Conservation (phyloP, 768 basidiomycete genomes). For the Wakefieldia striispora region DNA sequence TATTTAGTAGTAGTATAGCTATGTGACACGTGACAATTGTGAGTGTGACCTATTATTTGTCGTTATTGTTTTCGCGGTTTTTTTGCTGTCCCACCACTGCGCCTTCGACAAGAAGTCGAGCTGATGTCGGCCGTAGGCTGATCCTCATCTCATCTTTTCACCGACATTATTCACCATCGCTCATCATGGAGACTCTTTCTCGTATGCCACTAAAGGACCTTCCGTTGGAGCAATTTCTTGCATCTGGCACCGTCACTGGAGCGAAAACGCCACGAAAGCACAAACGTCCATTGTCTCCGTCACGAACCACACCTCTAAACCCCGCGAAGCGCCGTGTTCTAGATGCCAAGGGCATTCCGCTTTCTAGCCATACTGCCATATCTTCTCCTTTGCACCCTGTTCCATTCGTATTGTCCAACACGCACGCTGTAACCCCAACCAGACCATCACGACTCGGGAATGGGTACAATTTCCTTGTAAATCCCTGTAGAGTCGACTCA, state of each 20-base stretch:
- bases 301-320: conserved; percentile 45
- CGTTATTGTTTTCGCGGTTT: conserved; percentile 24
- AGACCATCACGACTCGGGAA: conserved; percentile 33
- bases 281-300: conserved; percentile 67
- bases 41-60: conserved; percentile 19
- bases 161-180: background rate
- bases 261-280: conserved; percentile 32
- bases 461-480: conserved; percentile 26
- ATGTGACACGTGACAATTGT: conserved; percentile 10
- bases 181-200: conserved; percentile 25
- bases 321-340: conserved; percentile 71
- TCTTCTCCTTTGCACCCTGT: conserved; percentile 15
- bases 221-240: conserved; percentile 55
- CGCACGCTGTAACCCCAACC: conserved; percentile 26
- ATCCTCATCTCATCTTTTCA: conserved; percentile 17
- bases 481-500: conserved; percentile 37
- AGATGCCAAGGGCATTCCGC: conserved; percentile 48
- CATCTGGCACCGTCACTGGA: conserved; percentile 25
- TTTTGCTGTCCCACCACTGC: conserved; percentile 9
- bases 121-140: conserved; percentile 27
- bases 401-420: conserved; percentile 32
- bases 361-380: conserved; percentile 25
- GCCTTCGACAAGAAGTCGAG: conserved; percentile 15
- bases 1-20: background rate
- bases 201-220: conserved; percentile 59